Evolutionary conservation across 1,139 yeast genomes (phyloP), one percentile per base, ranked within the genome.

Genomic region (Saccharomyces hybrid): DNA sequence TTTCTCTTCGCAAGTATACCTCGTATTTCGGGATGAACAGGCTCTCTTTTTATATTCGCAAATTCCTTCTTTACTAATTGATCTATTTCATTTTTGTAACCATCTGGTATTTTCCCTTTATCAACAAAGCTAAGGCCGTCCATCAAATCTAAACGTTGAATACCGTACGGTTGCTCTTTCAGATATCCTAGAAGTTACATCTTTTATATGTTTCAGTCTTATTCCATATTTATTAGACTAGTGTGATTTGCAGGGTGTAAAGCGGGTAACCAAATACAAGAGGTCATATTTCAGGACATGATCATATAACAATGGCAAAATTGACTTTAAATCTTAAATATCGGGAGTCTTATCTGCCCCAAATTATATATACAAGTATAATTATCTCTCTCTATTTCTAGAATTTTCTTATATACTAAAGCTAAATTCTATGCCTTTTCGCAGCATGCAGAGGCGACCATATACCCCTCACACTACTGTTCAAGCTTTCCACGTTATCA

Each of bases 361-460:
- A 34, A 11, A 34, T 9, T 34, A 34, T 34, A 34, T 34, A 16
- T 34, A 34, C 42, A 34, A 4, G 42, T 8, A 14, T 11, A 13
- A 7, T 16, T 16, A 16, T 14, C 14, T 34, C 23, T 8, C 23
- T n/a, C 42, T 34, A 16, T 11, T 34, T 8, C 42, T 11, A 16
- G 16, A 9, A 8, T 26, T 27, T 50, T 27, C 19, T 9, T 44
- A 50, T 42, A 44, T 27, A 32, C 42, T 27, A 48, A 4, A 32
- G 38, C 68, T 75, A 88, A 54, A 88, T 80, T 67, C 78, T 84
- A 74, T 81, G 84, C 73, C 95, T 82, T 67, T 75, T 76, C 44
- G 76, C 75, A 70, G 87, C 85, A 69, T 93, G 97, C 76, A 93
- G 78, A 55, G 99, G 99, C 51, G 97, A 89, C 99, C 99, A 93